Percentiles rank a stretch among this genome's conserved stretches.
These are phyloP conservation scores for Sambucus nigra DNA, from an alignment of 129 eudicot genomes.

Conservation along the genomic window DNA sequence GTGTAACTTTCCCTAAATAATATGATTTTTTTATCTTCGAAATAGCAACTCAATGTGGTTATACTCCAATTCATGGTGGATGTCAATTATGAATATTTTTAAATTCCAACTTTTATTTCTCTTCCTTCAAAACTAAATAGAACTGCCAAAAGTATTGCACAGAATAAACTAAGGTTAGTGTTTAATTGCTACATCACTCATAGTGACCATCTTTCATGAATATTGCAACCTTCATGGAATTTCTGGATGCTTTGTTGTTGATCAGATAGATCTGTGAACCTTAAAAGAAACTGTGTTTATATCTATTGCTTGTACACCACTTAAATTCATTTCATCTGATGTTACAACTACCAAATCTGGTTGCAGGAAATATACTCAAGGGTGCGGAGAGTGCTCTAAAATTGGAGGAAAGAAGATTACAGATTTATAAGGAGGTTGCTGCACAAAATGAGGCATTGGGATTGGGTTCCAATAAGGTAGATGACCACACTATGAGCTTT, in stretches of 20 bases:
- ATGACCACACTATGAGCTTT: slow-evolving; percentile 8
- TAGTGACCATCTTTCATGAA: neutral
- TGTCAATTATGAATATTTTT: neutral
- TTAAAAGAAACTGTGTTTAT: neutral
- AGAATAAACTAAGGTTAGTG: neutral
- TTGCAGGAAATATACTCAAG: slow-evolving; percentile 48
- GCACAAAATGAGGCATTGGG: slow-evolving; percentile 33
- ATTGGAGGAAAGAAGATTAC: slow-evolving; percentile 61
- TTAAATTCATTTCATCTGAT: neutral
- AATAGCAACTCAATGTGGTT: neutral
- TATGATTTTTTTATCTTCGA: neutral
- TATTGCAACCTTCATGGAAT: neutral
- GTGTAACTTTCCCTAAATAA: neutral
- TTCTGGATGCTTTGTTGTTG: neutral
- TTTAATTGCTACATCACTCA: neutral
- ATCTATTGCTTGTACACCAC: neutral
- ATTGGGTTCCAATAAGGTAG: slow-evolving; percentile 43
- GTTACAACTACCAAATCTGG: slow-evolving; percentile 13
- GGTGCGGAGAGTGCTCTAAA: slow-evolving; percentile 70
- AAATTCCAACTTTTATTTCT: too few relatives aligned
- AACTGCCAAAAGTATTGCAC: too few relatives aligned
- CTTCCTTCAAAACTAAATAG: too few relatives aligned
- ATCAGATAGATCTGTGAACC: neutral
- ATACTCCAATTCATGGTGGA: neutral
- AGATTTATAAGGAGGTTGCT: slow-evolving; percentile 41